Base-by-base conservation (phyloP, 768 basidiomycete species). In the Leccinum obscurum region DNA sequence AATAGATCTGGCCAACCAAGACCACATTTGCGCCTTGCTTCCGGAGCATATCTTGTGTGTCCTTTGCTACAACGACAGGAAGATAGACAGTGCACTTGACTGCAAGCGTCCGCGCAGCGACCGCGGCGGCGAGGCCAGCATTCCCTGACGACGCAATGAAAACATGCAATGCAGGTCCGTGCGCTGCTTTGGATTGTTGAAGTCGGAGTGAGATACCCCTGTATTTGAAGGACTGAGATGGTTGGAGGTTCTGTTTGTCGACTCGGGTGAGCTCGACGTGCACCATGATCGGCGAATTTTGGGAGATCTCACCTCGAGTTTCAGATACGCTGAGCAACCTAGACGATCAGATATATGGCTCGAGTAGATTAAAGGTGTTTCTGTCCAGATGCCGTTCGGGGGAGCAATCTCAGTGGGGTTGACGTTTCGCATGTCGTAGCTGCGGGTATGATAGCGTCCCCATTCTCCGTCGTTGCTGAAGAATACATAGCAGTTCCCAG, bases 141-240 rank as follows among this genome's bases (percentile, higher is more conserved):
- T 92, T 92, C n/a, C 90, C 90, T 5, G 87, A 83, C 0, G 90
- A 92, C 0, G 90, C 89, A 54, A 86, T 83, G 48, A 91, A 76
- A 48, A 86, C 75, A 70, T 90, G 90, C 6, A 85, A 77, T 30
- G 70, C 68, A 13, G 79, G 69, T 0, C 90, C 90, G 55, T 82
- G 77, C 20, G 69, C 73, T 59, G 79, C 75, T 56, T 79, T 78
- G 20, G 81, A 82, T 32, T 78, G 76, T 64, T 83, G 80, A 3
- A 83, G 77, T 64, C 88, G 87, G 60, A 80, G 78, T 20, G 88
- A 87, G 35, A 91, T 78, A 6, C 89, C 89, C 22, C 90, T 81
- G 66, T 82, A 87, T 69, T 93, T 92, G 83, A 89, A 92, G 2
- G 90, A 91, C 62, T 87, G 80, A 0, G 84, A 82, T 0, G 86